Conservation (phyloP, 2,329 filamentous ascomycete species). For the Aquanectria penicillioides region DNA sequence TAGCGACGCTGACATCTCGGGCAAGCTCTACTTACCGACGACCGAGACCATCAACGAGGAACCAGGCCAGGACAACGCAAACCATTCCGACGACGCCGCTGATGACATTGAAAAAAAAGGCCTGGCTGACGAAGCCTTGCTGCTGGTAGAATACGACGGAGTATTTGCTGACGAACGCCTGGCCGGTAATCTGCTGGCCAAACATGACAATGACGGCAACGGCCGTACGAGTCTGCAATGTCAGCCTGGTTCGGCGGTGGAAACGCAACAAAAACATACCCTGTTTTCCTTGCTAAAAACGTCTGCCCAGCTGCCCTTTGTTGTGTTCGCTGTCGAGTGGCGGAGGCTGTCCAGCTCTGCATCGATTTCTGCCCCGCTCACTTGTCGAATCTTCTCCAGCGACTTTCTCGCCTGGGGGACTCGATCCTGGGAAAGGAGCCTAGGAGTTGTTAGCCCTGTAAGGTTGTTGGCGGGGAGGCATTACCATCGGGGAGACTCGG, state of each 20-base stretch:
- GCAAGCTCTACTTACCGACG: conserved; percentile 35
- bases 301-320: conserved; percentile 21
- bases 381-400: no score
- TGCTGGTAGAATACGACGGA: conserved; percentile 43
- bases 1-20: no score
- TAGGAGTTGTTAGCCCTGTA: no score
- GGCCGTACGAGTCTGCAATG: conserved; percentile 30
- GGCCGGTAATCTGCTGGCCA: conserved; percentile 46
- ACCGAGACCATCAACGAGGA: conserved; percentile 39
- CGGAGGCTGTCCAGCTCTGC: no score
- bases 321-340: no score
- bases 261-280: no score
- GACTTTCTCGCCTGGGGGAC: conserved; percentile 46
- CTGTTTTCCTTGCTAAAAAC: conserved; percentile 15
- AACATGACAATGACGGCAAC: conserved; percentile 44
- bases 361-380: no score
- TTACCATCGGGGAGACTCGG: conserved; percentile 59
- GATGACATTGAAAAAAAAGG: conserved; percentile 41
- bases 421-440: conserved; percentile 49
- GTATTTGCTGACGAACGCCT: conserved; percentile 44
- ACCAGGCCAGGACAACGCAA: conserved; percentile 34
- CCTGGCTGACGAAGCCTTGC: conserved; percentile 36
- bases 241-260: no score
- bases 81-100: conserved; percentile 24
- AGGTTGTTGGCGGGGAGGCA: no score